These are phyloP conservation scores for Protomyces arabidopsidicola DNA, from an alignment of 1,139 yeast species.

Conservation along the genomic window DNA sequence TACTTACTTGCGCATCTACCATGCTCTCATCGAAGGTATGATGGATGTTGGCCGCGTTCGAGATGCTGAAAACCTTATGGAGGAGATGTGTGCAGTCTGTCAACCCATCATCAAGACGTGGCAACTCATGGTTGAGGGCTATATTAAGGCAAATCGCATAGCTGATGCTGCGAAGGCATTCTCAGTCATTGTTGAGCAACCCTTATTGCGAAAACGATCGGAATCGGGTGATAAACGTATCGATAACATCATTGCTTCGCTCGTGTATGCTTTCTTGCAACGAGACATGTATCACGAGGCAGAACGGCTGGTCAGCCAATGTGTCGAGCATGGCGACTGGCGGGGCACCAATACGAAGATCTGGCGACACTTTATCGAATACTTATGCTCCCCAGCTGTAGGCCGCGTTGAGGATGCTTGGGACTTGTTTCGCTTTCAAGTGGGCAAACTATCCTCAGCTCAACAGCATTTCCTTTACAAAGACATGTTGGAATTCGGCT, in stretches of 20 bases:
- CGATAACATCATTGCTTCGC: neutral
- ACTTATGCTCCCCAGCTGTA: neutral
- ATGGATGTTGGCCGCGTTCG: neutral
- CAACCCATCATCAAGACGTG: constrained; percentile 8
- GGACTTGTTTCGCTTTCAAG: constrained; percentile 11
- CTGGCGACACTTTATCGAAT: constrained; percentile 1
- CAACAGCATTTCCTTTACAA: neutral
- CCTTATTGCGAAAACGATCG: neutral
- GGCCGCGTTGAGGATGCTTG: constrained; percentile 12
- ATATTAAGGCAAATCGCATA: constrained; percentile 1
- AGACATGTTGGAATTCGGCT: neutral
- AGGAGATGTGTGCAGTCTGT: constrained; percentile 4
- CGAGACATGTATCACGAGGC: constrained; percentile 7
- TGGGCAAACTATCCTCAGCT: neutral
- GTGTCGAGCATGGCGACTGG: constrained; percentile 2
- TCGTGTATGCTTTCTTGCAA: neutral
- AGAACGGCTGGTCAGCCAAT: constrained; percentile 4
- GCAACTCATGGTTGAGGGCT: constrained; percentile 12
- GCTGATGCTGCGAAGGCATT: neutral
- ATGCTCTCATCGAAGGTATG: neutral
- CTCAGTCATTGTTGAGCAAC: neutral
- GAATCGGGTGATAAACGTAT: neutral
- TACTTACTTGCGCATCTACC: neutral
- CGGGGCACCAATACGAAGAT: constrained; percentile 11
- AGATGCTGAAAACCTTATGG: neutral